phyloP scores from a whole-genome alignment of 1,284 basidiomycete species.

The Schizophyllum amplum region DNA sequence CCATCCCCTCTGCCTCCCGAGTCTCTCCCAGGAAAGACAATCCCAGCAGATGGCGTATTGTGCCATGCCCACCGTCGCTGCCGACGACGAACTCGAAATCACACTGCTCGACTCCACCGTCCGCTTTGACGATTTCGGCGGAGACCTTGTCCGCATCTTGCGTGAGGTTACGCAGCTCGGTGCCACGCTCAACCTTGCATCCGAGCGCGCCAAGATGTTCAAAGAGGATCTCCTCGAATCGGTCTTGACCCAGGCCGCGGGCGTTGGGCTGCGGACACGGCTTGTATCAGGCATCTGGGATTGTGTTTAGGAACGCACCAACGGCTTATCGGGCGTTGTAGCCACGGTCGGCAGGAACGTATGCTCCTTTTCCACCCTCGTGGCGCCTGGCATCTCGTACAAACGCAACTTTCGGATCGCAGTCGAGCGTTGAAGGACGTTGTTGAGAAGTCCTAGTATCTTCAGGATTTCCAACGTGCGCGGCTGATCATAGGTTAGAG shows the following conservation, averaged over 20 bases:
- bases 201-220: conserved; percentile 22
- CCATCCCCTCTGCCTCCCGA: background rate
- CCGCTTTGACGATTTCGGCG: conserved; percentile 5
- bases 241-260: conserved; percentile 29
- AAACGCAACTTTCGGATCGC: background rate
- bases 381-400: conserved; percentile 7
- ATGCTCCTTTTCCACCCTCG: background rate
- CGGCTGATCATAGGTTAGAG: background rate
- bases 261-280: conserved; percentile 19
- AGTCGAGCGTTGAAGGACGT: background rate
- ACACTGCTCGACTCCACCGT: conserved; percentile 7
- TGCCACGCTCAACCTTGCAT: conserved; percentile 28
- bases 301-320: background rate
- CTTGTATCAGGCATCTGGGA: background rate
- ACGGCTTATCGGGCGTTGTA: conserved; percentile 10
- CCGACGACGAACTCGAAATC: conserved; percentile 15
- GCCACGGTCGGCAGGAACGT: conserved; percentile 1
- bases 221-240: conserved; percentile 28
- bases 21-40: conserved; percentile 17
- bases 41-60: conserved; percentile 16
- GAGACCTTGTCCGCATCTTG: conserved; percentile 10
- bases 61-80: conserved; percentile 13
- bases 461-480: conserved; percentile 9
- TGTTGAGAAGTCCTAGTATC: conserved; percentile 6
- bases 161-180: conserved; percentile 28